A percentile compares a stretch with the other conserved stretches of the same genome.
phyloP scores from a whole-genome alignment of 768 basidiomycete genomes.

The Boletus eberwhitei region DNA sequence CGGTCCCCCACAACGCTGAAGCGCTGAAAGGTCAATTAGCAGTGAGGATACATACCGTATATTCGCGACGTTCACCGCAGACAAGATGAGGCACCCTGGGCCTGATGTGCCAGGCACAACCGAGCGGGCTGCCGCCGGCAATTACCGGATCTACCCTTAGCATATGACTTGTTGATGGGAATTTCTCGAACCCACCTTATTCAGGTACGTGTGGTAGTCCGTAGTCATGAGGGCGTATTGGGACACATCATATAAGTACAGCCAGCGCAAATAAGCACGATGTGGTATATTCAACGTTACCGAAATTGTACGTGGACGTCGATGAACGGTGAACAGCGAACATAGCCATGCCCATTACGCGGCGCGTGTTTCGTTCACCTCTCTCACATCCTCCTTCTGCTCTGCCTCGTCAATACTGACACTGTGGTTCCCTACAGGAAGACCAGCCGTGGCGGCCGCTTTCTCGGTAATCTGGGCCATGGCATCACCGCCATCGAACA shows the following conservation, averaged over 20 bases:
- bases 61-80: neutral
- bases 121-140: neutral
- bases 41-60: neutral
- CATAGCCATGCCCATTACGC: neutral
- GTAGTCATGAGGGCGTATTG: neutral
- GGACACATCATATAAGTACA: no score
- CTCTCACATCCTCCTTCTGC: neutral
- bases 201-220: neutral
- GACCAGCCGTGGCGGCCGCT: neutral
- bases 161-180: neutral
- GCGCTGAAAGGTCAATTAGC: no score
- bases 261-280: no score
- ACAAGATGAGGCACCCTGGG: no score
- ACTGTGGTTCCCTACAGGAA: neutral
- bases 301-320: neutral
- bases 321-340: neutral
- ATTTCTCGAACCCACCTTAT: neutral
- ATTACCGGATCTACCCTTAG: neutral
- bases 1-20: neutral
- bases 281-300: neutral
- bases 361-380: neutral
- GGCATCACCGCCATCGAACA: slow-evolving; percentile 8
- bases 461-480: neutral
- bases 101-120: neutral
- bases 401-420: neutral